phyloP scores from a whole-genome alignment of 1,284 basidiomycete species.

The Pseudozyma hubeiensis region DNA sequence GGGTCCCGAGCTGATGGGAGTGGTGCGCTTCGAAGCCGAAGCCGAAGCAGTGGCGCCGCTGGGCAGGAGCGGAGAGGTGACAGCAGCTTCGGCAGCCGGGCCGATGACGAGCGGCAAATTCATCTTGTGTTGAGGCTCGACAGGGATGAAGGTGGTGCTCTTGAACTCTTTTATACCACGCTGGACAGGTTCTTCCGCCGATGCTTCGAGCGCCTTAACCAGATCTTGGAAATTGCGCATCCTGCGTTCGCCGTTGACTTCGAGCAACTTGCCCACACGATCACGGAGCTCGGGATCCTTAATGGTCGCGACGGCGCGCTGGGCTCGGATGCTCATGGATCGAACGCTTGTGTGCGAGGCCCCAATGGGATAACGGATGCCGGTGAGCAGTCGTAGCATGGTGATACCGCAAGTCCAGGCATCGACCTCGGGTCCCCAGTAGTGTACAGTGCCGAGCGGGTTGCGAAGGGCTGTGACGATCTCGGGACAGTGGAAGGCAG shows the following conservation, averaged over 20 bases:
- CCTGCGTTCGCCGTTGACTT: slow-evolving; percentile 71
- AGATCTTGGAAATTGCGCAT: slow-evolving; percentile 71
- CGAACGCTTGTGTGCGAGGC: slow-evolving; percentile 71
- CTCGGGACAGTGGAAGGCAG: slow-evolving; percentile 73
- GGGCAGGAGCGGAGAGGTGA: slow-evolving; percentile 33
- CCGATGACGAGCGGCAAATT: slow-evolving; percentile 65
- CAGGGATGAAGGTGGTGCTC: slow-evolving; percentile 70
- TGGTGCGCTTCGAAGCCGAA: slow-evolving; percentile 31
- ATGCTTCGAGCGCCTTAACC: slow-evolving; percentile 43
- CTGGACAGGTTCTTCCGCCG: slow-evolving; percentile 28
- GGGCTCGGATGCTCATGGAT: slow-evolving; percentile 71
- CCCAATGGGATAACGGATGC: slow-evolving; percentile 73
- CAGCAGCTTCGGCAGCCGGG: slow-evolving; percentile 48
- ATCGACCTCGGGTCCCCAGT: slow-evolving; percentile 73
- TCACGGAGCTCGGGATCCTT: slow-evolving; percentile 69
- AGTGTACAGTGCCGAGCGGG: slow-evolving; percentile 71
- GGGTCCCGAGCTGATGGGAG: slow-evolving; percentile 37
- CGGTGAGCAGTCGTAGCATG: slow-evolving; percentile 72
- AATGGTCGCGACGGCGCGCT: slow-evolving; percentile 70
- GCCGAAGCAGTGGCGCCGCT: slow-evolving; percentile 38
- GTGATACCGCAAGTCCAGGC: slow-evolving; percentile 74
- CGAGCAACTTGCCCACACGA: slow-evolving; percentile 70
- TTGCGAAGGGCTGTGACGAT: slow-evolving; percentile 72
- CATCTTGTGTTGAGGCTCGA: slow-evolving; percentile 71
- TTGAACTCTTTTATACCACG: slow-evolving; percentile 70